Evolutionary conservation across 805 yeast genomes (phyloP).

Genomic region (Saccharomycopsis fermentans): DNA sequence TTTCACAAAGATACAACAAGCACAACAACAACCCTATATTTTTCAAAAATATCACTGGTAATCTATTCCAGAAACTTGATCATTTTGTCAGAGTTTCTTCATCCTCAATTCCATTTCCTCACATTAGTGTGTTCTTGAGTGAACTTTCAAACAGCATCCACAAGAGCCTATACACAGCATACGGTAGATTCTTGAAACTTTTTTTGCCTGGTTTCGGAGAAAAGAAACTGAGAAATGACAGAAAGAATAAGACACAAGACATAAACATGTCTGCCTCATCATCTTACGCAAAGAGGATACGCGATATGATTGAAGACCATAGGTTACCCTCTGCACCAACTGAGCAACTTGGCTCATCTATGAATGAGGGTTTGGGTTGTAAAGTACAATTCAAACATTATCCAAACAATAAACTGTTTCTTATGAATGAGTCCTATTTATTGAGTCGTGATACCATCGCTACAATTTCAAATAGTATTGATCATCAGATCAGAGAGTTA

Average conservation of each 20-base stretch:
- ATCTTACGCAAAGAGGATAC: background rate
- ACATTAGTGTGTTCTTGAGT: background rate
- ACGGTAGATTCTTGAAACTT: background rate
- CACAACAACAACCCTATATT: too few species aligned
- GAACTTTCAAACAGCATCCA: background rate
- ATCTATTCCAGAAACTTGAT: too few species aligned
- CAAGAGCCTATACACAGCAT: background rate
- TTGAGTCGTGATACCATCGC: background rate
- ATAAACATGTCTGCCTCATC: background rate
- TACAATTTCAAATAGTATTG: background rate
- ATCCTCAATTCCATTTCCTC: background rate
- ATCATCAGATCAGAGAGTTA: background rate
- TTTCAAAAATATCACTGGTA: too few species aligned
- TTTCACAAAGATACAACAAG: too few species aligned
- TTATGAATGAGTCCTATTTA: background rate
- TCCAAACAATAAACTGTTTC: background rate
- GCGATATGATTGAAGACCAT: background rate
- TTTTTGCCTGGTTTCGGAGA: background rate
- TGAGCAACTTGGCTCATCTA: background rate
- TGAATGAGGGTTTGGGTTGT: background rate
- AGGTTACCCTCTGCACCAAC: background rate
- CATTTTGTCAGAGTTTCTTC: background rate
- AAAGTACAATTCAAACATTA: background rate
- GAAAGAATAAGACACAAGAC: background rate
- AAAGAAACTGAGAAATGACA: background rate